Evolutionary conservation across 2,329 filamentous ascomycete species (phyloP), one percentile per base, ranked within the genome.

Genomic region (Lithohypha guttulata): DNA sequence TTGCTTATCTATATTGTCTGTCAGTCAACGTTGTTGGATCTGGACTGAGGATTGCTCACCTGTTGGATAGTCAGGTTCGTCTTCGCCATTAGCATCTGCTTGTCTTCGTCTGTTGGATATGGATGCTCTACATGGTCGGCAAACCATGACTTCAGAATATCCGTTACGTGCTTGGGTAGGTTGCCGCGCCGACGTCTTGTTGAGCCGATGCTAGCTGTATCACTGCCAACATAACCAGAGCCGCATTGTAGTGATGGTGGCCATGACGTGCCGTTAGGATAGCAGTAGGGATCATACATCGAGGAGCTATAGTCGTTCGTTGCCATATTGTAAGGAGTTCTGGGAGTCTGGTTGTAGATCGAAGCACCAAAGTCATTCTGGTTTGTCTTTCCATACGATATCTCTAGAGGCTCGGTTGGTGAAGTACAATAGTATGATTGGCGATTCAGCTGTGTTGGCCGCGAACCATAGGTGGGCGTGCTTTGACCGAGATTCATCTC

Each of bases 61-160:
- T 68, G 65, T 42, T 81, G 87, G 65, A 93, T 79, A 39, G 83
- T 80, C 19, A 94, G 65, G 1, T 77, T 77, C 1, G 85, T 93
- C 53, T 77, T 68, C 32, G 72, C 71, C 70, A 86, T 84, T 33
- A 93, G 69, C 43, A 82, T 75, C 55, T 87, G 76, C 60, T 93
- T 93, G 62, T 93, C 81, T 46, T 93, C 84, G 58, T 93, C 84
- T 3, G 78, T 86, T 1, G 85, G 85, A 56, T 93, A 93, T 0
- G 85, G 84, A 54, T 91, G 84, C 44, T 77, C 69, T 6, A 86
- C 60, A 58, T 91, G 81, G n/a, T 70, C 69, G 36, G 78, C 62
- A 49, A 93, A 87, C 86, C 86, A 94, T 0, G 74, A 67, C 39
- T 82, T 75, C 27, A 94, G 67, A 49, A 83, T 79, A 55, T 87